phyloP scores from a whole-genome alignment of 2,329 filamentous ascomycete genomes.

The Periconia sp. region DNA sequence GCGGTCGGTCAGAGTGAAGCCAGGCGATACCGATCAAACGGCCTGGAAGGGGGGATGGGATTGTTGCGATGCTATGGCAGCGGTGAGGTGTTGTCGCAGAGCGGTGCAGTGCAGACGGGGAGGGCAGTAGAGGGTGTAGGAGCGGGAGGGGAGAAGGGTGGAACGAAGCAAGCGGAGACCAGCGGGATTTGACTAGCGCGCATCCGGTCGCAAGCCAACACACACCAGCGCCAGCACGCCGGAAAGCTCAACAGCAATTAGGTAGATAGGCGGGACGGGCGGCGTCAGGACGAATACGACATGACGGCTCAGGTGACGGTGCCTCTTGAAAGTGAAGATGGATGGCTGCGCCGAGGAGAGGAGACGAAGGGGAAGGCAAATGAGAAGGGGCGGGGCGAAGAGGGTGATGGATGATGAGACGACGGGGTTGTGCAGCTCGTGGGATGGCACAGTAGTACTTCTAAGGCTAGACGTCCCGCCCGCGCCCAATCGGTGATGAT shows the following conservation, averaged over 20 bases:
- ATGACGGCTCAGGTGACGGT: too few species aligned
- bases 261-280: not conserved
- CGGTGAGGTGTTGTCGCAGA: not conserved
- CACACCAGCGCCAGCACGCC: constrained; percentile 9
- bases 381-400: not conserved
- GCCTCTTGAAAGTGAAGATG: not conserved
- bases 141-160: constrained; percentile 15
- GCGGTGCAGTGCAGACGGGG: not conserved
- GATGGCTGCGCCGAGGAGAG: constrained; percentile 3
- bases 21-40: constrained; percentile 18
- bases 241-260: constrained; percentile 8
- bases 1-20: constrained; percentile 13
- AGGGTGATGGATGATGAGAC: not conserved
- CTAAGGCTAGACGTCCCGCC: not conserved
- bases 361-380: not conserved
- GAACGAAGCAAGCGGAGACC: constrained; percentile 16
- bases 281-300: too few species aligned
- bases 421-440: not conserved
- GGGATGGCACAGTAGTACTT: not conserved
- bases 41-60: constrained; percentile 10
- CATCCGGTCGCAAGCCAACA: constrained; percentile 15
- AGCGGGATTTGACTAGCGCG: constrained; percentile 10
- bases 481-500: too few species aligned
- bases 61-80: not conserved
- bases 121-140: not conserved